A percentile compares a stretch with the other conserved stretches of the same genome.
These are phyloP conservation scores for Berkeleyomyces rouxiae DNA, from an alignment of 2,329 filamentous ascomycete species.

Conservation along the genomic window DNA sequence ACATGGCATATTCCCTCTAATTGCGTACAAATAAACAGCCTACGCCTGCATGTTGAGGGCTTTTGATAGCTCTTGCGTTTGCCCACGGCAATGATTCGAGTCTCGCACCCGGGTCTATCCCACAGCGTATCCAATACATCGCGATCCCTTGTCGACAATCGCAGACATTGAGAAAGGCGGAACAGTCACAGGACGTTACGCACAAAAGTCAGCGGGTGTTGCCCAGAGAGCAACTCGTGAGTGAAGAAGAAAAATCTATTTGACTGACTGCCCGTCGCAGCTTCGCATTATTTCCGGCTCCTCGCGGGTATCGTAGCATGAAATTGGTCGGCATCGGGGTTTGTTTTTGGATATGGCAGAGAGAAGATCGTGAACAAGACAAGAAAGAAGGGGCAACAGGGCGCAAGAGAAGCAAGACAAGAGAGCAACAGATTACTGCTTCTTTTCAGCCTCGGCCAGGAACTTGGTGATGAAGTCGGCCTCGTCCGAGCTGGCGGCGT, in stretches of 20 bases:
- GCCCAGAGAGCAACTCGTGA: too few species aligned
- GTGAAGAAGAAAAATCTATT: neutral
- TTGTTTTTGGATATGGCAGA: neutral
- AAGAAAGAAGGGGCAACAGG: neutral
- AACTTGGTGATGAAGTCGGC: slow-evolving; percentile 46
- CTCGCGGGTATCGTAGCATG: neutral
- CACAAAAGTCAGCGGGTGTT: neutral
- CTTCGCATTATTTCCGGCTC: neutral
- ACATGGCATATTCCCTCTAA: neutral
- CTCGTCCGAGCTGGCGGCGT: slow-evolving; percentile 44
- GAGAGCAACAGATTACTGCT: slow-evolving; percentile 6
- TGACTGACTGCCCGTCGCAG: neutral
- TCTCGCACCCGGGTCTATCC: neutral
- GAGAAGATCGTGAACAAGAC: neutral
- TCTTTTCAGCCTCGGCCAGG: slow-evolving; percentile 18
- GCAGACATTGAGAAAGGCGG: neutral
- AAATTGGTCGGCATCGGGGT: neutral
- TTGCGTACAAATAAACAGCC: neutral
- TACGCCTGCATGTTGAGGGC: neutral
- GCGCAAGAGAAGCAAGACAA: neutral
- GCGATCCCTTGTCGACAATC: neutral
- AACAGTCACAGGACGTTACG: neutral
- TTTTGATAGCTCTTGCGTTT: neutral
- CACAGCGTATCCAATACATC: neutral
- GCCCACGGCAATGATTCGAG: neutral